phyloP scores from a whole-genome alignment of 73 alveolate species.

The Vitrella brassicaformis region DNA sequence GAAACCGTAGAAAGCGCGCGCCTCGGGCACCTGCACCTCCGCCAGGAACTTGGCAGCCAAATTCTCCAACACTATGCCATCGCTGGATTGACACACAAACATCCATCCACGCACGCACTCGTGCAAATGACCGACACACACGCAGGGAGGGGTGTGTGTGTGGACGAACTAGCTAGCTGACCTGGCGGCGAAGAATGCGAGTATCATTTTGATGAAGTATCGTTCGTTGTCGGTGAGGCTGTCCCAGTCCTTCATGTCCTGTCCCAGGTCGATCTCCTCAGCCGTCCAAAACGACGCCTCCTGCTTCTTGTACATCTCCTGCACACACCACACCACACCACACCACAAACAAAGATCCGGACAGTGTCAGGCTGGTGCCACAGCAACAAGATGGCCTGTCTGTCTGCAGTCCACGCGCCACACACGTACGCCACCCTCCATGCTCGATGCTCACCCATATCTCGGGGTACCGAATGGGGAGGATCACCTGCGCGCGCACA shows the following conservation, averaged over 20 bases:
- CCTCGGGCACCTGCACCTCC: conserved; percentile 84
- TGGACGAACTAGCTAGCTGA: too few relatives aligned
- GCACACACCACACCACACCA: not conserved
- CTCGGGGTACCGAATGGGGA: conserved; percentile 15
- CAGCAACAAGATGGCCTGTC: not conserved
- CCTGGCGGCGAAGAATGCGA: conserved; percentile 40
- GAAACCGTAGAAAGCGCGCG: conserved; percentile 91
- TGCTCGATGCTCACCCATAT: not conserved
- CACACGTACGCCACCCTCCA: not conserved
- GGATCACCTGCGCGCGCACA: not conserved
- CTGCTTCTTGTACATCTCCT: conserved; percentile 29
- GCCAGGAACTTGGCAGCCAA: conserved; percentile 62
- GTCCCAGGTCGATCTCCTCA: conserved; percentile 70
- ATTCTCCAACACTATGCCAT: conserved; percentile 85
- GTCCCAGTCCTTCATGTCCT: conserved; percentile 80
- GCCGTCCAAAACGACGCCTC: conserved; percentile 79
- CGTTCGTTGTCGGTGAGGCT: conserved; percentile 60
- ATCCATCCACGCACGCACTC: conserved; percentile 9
- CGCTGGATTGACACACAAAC: conserved; percentile 77
- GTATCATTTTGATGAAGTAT: conserved; percentile 42
- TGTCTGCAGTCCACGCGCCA: not conserved
- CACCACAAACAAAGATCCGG: not conserved
- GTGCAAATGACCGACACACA: too few relatives aligned
- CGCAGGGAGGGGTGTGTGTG: too few relatives aligned
- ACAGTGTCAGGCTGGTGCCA: not conserved